Percentiles rank a stretch among this genome's conserved stretches.
Conservation (phyloP, 1,139 yeast species). For the Hyphopichia burtonii region DNA sequence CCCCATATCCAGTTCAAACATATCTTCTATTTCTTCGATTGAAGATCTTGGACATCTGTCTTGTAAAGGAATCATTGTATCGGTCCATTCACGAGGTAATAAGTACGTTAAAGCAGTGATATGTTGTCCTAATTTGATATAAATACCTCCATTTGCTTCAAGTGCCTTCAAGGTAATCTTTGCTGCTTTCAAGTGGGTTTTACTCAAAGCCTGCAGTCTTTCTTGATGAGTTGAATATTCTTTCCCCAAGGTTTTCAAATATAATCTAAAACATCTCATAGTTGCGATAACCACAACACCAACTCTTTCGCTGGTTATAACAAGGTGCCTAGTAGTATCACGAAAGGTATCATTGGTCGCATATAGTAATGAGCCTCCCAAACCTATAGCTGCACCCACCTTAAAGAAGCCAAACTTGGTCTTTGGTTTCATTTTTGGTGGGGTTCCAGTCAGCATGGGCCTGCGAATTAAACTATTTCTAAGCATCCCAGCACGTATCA, state of each 20-base stretch:
- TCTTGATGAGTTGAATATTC: constrained; percentile 50
- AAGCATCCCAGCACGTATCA: not conserved
- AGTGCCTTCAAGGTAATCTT: constrained; percentile 73
- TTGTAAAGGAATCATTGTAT: constrained; percentile 89
- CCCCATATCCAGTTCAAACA: constrained; percentile 71
- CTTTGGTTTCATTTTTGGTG: constrained; percentile 3
- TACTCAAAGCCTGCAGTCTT: constrained; percentile 51
- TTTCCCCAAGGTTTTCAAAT: constrained; percentile 54
- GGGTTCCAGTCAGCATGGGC: not conserved
- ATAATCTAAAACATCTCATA: constrained; percentile 59
- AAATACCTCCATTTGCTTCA: constrained; percentile 86
- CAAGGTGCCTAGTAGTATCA: constrained; percentile 25
- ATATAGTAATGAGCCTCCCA: constrained; percentile 28
- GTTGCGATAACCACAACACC: constrained; percentile 67
- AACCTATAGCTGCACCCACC: constrained; percentile 30
- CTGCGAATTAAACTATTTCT: not conserved
- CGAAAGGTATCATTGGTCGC: constrained; percentile 30
- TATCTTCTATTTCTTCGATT: constrained; percentile 59
- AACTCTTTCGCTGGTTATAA: constrained; percentile 52
- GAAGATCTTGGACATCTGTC: constrained; percentile 87
- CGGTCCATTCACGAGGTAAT: constrained; percentile 92
- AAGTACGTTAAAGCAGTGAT: constrained; percentile 87
- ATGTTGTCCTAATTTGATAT: constrained; percentile 93
- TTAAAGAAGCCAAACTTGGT: constrained; percentile 18
- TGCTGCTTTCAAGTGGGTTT: constrained; percentile 73